Evolutionary conservation across 2,329 filamentous ascomycete species (phyloP), one percentile per base, ranked within the genome.

Genomic region (Chrysosporium queenslandicum): DNA sequence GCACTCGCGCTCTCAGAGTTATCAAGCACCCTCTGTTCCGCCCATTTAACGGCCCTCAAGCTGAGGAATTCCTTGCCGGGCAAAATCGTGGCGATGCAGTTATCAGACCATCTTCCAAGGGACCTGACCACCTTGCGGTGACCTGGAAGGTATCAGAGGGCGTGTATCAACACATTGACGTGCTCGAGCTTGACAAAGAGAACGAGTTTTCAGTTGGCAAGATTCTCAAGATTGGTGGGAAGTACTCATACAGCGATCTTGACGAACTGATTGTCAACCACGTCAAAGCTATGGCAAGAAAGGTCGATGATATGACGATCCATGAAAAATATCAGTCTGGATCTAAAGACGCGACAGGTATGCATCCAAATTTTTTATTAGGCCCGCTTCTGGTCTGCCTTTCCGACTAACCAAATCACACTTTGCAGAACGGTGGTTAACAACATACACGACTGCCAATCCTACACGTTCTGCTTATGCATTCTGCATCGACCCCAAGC

Each of bases 71-170:
- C 66, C 78, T 98, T 29, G 89, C 89, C 39, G 87, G 86, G 12
- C 87, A 94, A 66, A 80, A 85, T 48, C 77, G 83, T 5, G 92
- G 92, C 46, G 92, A 97, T 67, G 85, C 94, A 52, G 88, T 98
- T 55, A 96, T 98, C 63, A 85, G 92, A 41, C 91, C 92, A 2
- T 96, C 89, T 0, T 95, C 89, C 25, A 95, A 94, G 68, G 92
- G 92, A 41, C 86, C 88, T 54, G 92, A 98, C 67, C 92, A 98
- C 72, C 76, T 98, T 52, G 89, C 91, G 6, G 82, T 98, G 43
- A 98, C 92, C 0, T 98, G 92, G 92, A 98, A 98, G 74, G 90
- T 98, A 12, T 85, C 88, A 1, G 89, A 97, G 66, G 85, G 86
- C 55, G 83, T 97, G n/a, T 98, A 90, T 68, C 90, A 98, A 70